Conservation (phyloP, 139 green algal species). For the Chlamydomonas incerta region DNA sequence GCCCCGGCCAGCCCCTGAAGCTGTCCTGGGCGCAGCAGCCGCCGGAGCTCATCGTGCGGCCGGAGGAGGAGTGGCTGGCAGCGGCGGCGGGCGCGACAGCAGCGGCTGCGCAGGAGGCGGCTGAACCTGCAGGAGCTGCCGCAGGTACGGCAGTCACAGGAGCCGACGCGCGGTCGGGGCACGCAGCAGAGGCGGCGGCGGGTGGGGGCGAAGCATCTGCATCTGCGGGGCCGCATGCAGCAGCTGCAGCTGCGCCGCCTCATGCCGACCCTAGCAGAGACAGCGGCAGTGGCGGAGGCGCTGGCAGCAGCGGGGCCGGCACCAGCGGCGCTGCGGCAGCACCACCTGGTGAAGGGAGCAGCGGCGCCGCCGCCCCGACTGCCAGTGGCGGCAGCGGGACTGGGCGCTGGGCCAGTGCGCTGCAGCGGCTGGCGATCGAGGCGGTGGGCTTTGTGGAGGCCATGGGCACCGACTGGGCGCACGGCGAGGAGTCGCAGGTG, state of each 20-base stretch:
- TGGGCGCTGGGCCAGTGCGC: neutral
- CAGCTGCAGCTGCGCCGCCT: no score
- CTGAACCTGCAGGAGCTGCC: no score
- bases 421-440: slow-evolving; percentile 48
- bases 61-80: neutral
- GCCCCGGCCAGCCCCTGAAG: slow-evolving; percentile 9
- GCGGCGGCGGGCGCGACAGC: neutral
- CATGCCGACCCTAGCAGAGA: no score
- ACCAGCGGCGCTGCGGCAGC: neutral
- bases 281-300: no score
- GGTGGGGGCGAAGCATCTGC: no score
- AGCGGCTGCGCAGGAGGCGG: no score
- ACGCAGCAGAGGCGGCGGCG: no score
- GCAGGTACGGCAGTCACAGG: no score
- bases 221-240: no score
- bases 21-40: slow-evolving; percentile 31
- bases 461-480: slow-evolving; percentile 51
- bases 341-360: neutral
- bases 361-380: neutral
- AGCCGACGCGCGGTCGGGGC: no score
- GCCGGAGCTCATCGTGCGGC: neutral
- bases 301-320: no score
- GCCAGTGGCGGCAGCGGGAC: no score
- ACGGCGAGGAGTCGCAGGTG: slow-evolving; percentile 54
- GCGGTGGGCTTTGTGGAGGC: slow-evolving; percentile 74